Base-by-base conservation (phyloP, 306 rosid genomes). In the Cajanus cajan region DNA sequence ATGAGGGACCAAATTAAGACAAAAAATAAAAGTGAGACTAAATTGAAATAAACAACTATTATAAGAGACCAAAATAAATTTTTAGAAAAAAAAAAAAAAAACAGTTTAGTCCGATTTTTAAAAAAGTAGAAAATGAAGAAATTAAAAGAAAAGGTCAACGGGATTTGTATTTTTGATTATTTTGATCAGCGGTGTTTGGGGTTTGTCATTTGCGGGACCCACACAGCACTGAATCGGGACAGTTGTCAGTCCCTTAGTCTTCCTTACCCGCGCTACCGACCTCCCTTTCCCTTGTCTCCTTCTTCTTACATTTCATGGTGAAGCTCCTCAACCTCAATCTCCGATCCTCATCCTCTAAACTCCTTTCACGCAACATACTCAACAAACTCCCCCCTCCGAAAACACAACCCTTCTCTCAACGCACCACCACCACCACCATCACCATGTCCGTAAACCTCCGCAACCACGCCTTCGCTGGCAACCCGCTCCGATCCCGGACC, bases 391-490 rank as follows among this genome's bases (percentile, higher is more conserved):
- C 36, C 10, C 63, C 25, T 6, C 40, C 24, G 39, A 47, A 64
- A n/a, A 50, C 68, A 54, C 72, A 62, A 47, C 19, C 74, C n/a
- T 78, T 88, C 57, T 84, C 79, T 11, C 77, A 72, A 11, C 72
- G 63, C 74, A 55, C 12, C 65, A n/a, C n/a, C 14, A 37, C 21
- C 51, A 63, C 37, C 54, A 14, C 11, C 77, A 19, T 82, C 43
- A 76, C 87, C 66, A 92, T 92, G 96, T 82, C 96, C 72, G 31
- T 88, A 11, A 88, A 40, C 87, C 73, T 90, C 8, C 81, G 55
- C 47, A 24, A 89, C 22, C 97, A 86, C 78, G 94, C 92, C 83
- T 90, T 92, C 68, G 89, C 96, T 0, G 91, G 94, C 52, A 92
- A 92, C 70, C 94, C 96, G 10, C 67, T 88, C 4, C 67, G 77